Conservation (phyloP, 2,329 filamentous ascomycete genomes). For the Fusarium chaquense region DNA sequence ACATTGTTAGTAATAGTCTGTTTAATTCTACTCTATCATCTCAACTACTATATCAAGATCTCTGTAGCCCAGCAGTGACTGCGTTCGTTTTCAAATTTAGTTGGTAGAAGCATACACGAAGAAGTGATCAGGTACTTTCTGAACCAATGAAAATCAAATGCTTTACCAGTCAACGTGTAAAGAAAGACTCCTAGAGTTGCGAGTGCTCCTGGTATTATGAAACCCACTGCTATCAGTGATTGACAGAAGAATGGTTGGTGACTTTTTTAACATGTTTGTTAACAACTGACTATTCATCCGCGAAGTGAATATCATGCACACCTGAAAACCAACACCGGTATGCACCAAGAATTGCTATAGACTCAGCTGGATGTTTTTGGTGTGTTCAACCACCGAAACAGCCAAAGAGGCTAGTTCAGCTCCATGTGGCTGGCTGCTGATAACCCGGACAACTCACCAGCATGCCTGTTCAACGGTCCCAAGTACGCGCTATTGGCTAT, state of each 20-base stretch:
- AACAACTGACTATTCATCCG: background rate
- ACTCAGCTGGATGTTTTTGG: constrained; percentile 45
- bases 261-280: background rate
- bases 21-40: constrained; percentile 61
- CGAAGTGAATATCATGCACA: background rate
- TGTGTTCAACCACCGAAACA: background rate
- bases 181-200: too few relatives aligned
- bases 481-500: constrained; percentile 4
- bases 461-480: background rate
- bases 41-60: constrained; percentile 60
- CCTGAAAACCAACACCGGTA: background rate
- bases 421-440: constrained; percentile 4
- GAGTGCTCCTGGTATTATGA: background rate
- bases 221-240: background rate
- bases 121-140: constrained; percentile 62
- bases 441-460: background rate
- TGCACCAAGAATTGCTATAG: constrained; percentile 37
- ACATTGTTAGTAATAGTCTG: constrained; percentile 54
- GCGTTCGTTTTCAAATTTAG: constrained; percentile 57
- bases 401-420: background rate
- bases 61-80: constrained; percentile 62
- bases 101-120: constrained; percentile 51
- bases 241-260: background rate
- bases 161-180: constrained; percentile 30
- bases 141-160: background rate